Evolutionary conservation across 345 rosid genomes (phyloP).

Genomic region (Cardamine chenopodiifolia): DNA sequence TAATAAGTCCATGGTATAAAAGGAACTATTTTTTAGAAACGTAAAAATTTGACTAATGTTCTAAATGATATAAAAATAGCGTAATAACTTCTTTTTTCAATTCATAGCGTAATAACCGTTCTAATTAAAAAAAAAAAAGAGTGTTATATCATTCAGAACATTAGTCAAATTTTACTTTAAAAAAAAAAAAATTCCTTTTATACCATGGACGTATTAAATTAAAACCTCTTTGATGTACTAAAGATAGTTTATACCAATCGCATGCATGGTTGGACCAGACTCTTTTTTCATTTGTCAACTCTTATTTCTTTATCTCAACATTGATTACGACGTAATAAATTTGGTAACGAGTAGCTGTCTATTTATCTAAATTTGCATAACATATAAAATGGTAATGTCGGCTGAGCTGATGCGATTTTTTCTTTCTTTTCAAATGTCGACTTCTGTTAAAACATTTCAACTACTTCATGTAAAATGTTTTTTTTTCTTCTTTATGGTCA

Average conservation of each 20-base stretch:
- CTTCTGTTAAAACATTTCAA: not conserved
- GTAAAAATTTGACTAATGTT: not conserved
- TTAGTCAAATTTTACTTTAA: no score
- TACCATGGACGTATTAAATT: no score
- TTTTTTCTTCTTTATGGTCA: not conserved
- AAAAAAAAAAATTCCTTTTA: no score
- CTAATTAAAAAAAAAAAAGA: no score
- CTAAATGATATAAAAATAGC: not conserved
- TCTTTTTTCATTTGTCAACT: conserved; percentile 8
- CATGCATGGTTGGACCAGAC: not conserved
- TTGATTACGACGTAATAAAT: not conserved
- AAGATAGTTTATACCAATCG: no score
- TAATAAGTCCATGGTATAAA: not conserved
- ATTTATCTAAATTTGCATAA: not conserved
- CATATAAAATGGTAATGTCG: not conserved
- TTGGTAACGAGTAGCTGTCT: not conserved
- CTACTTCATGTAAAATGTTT: not conserved
- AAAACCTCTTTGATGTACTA: no score
- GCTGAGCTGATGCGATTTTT: not conserved
- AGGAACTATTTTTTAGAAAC: not conserved
- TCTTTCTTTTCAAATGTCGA: not conserved
- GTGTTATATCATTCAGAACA: no score
- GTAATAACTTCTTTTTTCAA: no score
- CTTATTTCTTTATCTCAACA: not conserved
- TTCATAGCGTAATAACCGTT: no score